Conservation (phyloP, 1,139 yeast species). For the Kluyveromyces sp. region DNA sequence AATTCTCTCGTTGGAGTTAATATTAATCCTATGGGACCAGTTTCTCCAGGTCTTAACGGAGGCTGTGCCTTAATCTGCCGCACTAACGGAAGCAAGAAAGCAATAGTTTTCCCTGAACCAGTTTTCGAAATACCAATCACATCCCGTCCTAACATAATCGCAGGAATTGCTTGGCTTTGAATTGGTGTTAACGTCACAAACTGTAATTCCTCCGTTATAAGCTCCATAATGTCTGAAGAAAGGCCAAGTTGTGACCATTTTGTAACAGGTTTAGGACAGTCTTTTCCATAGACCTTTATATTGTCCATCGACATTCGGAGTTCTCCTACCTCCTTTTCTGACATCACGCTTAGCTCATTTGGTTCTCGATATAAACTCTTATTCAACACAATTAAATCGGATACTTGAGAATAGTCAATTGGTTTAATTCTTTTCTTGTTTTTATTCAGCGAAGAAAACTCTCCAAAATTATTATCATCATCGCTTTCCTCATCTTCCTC, state of each 20-base stretch:
- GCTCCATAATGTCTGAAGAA: slow-evolving; percentile 47
- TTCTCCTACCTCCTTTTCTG: slow-evolving; percentile 45
- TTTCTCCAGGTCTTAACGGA: slow-evolving; percentile 41
- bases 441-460: slow-evolving; percentile 32
- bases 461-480: slow-evolving; percentile 29
- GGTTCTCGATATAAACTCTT: slow-evolving; percentile 63
- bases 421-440: slow-evolving; percentile 36
- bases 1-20: slow-evolving; percentile 92
- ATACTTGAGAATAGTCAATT: slow-evolving; percentile 39
- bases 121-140: slow-evolving; percentile 93
- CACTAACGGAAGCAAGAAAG: slow-evolving; percentile 76
- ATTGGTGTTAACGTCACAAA: slow-evolving; percentile 57
- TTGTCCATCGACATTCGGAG: slow-evolving; percentile 55
- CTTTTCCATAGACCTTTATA: slow-evolving; percentile 50
- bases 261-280: slow-evolving; percentile 59
- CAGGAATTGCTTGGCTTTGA: slow-evolving; percentile 88
- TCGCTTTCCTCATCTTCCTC: slow-evolving; percentile 20
- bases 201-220: slow-evolving; percentile 35
- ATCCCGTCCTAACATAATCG: slow-evolving; percentile 83
- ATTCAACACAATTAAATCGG: slow-evolving; percentile 47
- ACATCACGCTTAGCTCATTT: slow-evolving; percentile 41
- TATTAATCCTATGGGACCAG: slow-evolving; percentile 74
- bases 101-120: slow-evolving; percentile 92
- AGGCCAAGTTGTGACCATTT: slow-evolving; percentile 82
- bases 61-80: slow-evolving; percentile 74